Evolutionary conservation across 2,329 filamentous ascomycete genomes (phyloP), one percentile per base, ranked within the genome.

Genomic region (Pseudogymnoascus sp.): DNA sequence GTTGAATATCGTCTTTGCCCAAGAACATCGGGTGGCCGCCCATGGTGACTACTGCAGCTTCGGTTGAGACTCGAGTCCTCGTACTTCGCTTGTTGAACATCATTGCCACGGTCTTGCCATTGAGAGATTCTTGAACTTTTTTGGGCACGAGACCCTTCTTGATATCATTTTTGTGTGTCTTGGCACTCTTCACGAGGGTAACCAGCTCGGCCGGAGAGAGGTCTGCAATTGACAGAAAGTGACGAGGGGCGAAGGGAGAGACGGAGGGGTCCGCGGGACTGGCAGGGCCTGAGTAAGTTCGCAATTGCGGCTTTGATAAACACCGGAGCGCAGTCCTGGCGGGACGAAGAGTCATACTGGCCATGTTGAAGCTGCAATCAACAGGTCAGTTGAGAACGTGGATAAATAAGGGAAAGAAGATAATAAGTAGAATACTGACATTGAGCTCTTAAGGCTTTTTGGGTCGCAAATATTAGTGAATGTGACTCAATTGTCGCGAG

Each of bases 51-150:
- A 97, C 86, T 11, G 94, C 94, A 6, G 88, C 88, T 78, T 99
- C 94, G 1, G 92, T 97, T 1, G 92, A 96, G 33, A 99, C 87
- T 64, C 94, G 86, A 11, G 94, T 99, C 63, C 94, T 85, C 11
- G 94, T 99, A 69, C 89, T 95, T 67, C 92, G 86, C 78, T 99
- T 99, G 81, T 83, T 95, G 80, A 99, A 99, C 81, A 95, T 90
- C 86, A 99, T 88, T 67, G 94, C 93, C 33, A 99, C 84, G 0
- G 92, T 92, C 74, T 90, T 86, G 59, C 90, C 89, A 0, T 82
- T 76, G 65, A 99, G 77, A 9, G 83, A 78, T 39, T 81, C 80
- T 60, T 81, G 77, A 60, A 95, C 77, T 43, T 79, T 77, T 58
- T 77, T 73, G 2, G 88, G 84, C 57, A 83, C 76, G 60, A 81